Conservation (phyloP, 371 early-diverging fungal species). For the Rhizopus sp. region DNA sequence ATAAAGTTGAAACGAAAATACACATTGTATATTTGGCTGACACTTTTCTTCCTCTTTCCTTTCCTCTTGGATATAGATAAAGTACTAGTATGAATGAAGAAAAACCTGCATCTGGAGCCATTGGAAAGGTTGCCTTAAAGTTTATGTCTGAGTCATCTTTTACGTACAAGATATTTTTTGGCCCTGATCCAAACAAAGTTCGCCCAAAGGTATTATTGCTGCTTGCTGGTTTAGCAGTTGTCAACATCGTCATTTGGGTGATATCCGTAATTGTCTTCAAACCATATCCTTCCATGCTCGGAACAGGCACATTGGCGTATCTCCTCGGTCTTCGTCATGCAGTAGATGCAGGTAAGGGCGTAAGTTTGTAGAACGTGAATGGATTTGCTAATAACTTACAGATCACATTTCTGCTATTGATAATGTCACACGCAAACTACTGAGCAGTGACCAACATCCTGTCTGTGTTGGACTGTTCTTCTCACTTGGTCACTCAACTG, state of each 20-base stretch:
- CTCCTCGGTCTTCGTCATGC: slow-evolving; percentile 71
- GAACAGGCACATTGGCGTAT: slow-evolving; percentile 60
- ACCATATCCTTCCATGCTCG: slow-evolving; percentile 47
- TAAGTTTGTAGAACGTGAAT: not conserved
- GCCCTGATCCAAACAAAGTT: slow-evolving; percentile 39
- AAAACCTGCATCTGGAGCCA: slow-evolving; percentile 15
- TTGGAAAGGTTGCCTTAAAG: slow-evolving; percentile 22
- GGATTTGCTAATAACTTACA: not conserved
- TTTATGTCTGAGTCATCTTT: slow-evolving; percentile 31
- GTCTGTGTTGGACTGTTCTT: slow-evolving; percentile 69
- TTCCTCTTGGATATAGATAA: not conserved
- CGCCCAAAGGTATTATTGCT: slow-evolving; percentile 34
- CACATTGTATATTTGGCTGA: not conserved
- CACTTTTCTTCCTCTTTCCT: not conserved
- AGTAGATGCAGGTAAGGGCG: slow-evolving; percentile 59
- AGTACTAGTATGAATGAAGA: slow-evolving; percentile 2
- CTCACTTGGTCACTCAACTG: slow-evolving; percentile 71
- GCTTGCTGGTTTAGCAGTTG: slow-evolving; percentile 25
- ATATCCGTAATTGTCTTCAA: slow-evolving; percentile 35
- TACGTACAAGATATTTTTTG: slow-evolving; percentile 37
- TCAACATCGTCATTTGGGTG: slow-evolving; percentile 52
- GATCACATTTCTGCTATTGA: slow-evolving; percentile 80
- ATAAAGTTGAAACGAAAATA: too few species aligned
- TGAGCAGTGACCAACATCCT: slow-evolving; percentile 46
- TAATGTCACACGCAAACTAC: slow-evolving; percentile 68